Evolutionary conservation across 345 rosid species (phyloP), one percentile per base, ranked within the genome.

Genomic region (Rhodamnia argentea): DNA sequence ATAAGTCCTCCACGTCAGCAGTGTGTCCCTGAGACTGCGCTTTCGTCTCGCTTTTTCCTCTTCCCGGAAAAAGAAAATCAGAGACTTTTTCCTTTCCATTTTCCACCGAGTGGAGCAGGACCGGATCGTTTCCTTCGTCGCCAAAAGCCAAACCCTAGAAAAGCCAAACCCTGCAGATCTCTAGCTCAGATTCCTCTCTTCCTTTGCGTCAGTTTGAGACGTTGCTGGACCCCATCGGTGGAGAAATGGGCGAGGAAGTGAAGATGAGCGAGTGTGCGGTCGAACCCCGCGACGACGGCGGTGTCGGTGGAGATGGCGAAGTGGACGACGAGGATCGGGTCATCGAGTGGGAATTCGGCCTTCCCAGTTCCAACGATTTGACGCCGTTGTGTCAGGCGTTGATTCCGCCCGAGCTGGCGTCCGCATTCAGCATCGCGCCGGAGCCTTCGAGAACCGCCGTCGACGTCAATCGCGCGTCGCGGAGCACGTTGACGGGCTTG

Each of bases 331-430:
- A 92, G 14, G 95, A 93, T 82, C 90, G 96, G 78, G 91, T 96
- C 59, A 10, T 42, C 2, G 99, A 94, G 85, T 98, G 99, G 99
- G 99, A 94, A 93, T 86, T 87, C 88, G 99, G 99, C 5, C 83
- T 98, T 42, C 99, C 99, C 2, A 87, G 62, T 86, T 93, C 85
- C 55, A 94, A 89, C 20, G 99, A 98, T 37, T 88, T 98, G 27
- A 91, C 99, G 6, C 97, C 99, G 27, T 91, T 98, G 37, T 93
- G 93, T 3, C 95, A 94, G 89, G 86, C 86, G 64, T 89, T 98
- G 86, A 86, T 98, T 64, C 96, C 99, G 0, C 89, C 89, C 86
- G 95, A 92, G 85, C 96, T 98, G 13, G 98, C 98, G 1, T 91
- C 94, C 59, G 99, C 99, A 27, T 98, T 98, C 89, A 94, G 99